Evolutionary conservation across 768 basidiomycete genomes (phyloP), one percentile per base, ranked within the genome.

Genomic region (Hirschioporus abietinus): DNA sequence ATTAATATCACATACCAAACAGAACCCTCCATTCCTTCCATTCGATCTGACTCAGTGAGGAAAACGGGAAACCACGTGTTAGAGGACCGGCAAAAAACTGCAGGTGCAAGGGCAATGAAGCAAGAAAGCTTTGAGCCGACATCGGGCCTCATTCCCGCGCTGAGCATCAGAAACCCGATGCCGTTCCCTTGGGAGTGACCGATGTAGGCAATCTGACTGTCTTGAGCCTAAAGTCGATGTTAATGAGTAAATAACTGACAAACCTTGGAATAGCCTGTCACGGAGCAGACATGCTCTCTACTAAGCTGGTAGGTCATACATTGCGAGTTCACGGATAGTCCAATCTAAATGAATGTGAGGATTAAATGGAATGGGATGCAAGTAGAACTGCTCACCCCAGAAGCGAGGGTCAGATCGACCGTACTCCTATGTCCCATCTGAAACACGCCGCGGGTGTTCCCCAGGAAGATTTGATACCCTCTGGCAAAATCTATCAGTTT

Each of bases 151-250:
- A 83, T 82, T 26, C 82, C 82, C 26, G 78, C 72, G 0, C 81
- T 80, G 57, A 83, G 77, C 7, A 81, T 80, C 70, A 81, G 77
- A 71, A 83, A 83, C 60, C 81, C 78, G 8, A 81, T 73, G 0
- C 81, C 81, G 71, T 82, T 82, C 25, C 82, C 82, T 72, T 83
- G 82, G n/a, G 82, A 83, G 67, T 83, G 82, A 25, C 81, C 82
- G 66, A 83, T 81, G 71, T 82, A 82, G 23, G 76, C 82, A 65
- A 82, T 78, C 78, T 80, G 69, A 1, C 12, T 58, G 65, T 10
- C 26, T 25, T 60, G 8, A 58, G n/a, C n/a, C 17, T 8, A 3
- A 58, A 27, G n/a, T 60, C n/a, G n/a, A n/a, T n/a, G n/a, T n/a
- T n/a, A n/a, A n/a, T n/a, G n/a, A n/a, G n/a, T n/a, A n/a, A n/a